Evolutionary conservation across 1,284 basidiomycete species (phyloP), one percentile per base, ranked within the genome.

Genomic region (Tremellales sp.): DNA sequence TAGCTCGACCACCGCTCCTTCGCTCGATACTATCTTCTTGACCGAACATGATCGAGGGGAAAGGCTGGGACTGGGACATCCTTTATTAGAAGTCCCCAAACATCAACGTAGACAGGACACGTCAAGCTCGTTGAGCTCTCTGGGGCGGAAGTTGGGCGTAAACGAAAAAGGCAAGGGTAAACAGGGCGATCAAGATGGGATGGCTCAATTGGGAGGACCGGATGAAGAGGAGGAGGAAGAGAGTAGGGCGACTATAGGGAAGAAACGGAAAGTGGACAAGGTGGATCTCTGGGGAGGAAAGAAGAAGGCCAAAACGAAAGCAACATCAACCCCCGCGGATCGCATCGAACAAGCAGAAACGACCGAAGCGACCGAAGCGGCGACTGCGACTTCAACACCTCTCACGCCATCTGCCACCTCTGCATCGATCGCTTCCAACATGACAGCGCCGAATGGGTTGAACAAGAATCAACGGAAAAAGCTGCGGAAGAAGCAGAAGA

Each of bases 61-160:
- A 40, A 47, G 60, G 10, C 51, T 69, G 5, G 69, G 69, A 2
- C 46, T 67, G 2, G 69, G 69, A 15, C 69, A 71, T 52, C 65
- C 67, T 2, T 41, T 45, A n/a, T 52, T 63, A 10, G 52, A 56
- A 22, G 49, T 56, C 43, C 46, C 37, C 21, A 42, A 41, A 53
- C 49, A 55, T 25, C 24, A 46, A 41, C n/a, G n/a, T n/a, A 40
- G 46, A 22, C 29, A 51, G 51, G 49, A 35, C 21, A 39, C 26
- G 26, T n/a, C n/a, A n/a, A n/a, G n/a, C n/a, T 46, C 40, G 35
- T 24, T 43, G 40, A 40, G 26, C 19, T 53, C 45, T 15, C 40
- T 51, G 40, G 49, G 45, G 17, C 57, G 45, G 36, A 49, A 52
- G 41, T 36, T 47, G 48, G 49, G 41, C 31, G 43, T 22, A 25